Conservation (phyloP, 176 grass and related monocot genomes). For the Miscanthus lutarioriparius region DNA sequence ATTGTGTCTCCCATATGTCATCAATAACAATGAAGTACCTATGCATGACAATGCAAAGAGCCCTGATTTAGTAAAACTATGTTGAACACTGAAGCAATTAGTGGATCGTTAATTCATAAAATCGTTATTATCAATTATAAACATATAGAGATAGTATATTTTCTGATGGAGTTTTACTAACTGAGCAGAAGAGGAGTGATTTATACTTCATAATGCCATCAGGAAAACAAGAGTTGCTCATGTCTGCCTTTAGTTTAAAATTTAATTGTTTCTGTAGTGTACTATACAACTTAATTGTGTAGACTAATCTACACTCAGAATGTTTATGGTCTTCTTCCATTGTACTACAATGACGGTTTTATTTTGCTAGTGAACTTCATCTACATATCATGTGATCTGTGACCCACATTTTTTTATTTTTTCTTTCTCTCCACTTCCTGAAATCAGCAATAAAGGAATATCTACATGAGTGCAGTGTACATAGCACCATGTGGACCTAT, state of each 20-base stretch:
- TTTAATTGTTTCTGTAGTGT: not conserved
- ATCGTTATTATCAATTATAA: not conserved
- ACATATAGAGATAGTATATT: not conserved
- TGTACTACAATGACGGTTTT: not conserved
- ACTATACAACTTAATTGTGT: not conserved
- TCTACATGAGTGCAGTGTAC: not conserved
- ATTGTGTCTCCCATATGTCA: conserved; percentile 3
- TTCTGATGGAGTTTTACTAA: no score
- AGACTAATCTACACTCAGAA: not conserved
- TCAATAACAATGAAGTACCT: conserved; percentile 13
- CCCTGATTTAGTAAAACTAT: not conserved
- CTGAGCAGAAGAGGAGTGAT: no score
- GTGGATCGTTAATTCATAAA: not conserved
- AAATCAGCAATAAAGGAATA: not conserved
- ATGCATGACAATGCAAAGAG: not conserved
- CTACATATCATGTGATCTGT: not conserved
- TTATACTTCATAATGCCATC: not conserved
- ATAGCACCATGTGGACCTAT: no score
- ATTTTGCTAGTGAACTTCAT: not conserved
- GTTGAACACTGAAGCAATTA: not conserved
- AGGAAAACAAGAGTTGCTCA: not conserved
- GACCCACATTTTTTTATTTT: not conserved
- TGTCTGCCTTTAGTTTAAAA: not conserved
- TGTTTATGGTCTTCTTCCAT: not conserved
- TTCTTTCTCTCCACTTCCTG: not conserved